phyloP scores from a whole-genome alignment of 345 rosid genomes.

The Brassica cretica region DNA sequence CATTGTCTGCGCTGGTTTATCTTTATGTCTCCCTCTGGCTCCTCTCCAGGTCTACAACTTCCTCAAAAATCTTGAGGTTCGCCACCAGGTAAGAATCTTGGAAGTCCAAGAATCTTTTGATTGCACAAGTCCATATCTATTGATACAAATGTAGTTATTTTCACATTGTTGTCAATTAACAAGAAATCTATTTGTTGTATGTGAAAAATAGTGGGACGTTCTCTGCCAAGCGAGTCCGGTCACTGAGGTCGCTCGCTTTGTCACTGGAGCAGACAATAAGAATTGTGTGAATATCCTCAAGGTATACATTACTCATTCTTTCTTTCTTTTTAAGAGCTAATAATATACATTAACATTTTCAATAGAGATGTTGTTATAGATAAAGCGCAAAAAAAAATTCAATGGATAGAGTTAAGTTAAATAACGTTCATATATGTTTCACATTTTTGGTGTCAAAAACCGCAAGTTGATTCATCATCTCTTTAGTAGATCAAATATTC shows the following conservation, averaged over 20 bases:
- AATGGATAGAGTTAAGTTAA: neutral
- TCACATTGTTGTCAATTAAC: neutral
- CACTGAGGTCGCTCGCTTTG: slow-evolving; percentile 50
- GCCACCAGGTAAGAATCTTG: slow-evolving; percentile 49
- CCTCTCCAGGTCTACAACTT: slow-evolving; percentile 48
- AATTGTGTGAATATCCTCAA: slow-evolving; percentile 50
- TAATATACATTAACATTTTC: neutral
- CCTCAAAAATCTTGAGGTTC: slow-evolving; percentile 43
- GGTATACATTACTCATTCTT: slow-evolving; percentile 47
- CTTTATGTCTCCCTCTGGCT: slow-evolving; percentile 69
- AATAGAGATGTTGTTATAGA: neutral
- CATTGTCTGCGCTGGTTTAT: slow-evolving; percentile 66
- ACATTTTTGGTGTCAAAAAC: neutral
- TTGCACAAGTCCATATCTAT: slow-evolving; percentile 14
- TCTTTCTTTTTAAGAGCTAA: neutral
- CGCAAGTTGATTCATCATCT: neutral
- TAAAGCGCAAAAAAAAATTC: neutral
- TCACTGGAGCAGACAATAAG: slow-evolving; percentile 48
- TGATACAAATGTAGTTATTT: neutral
- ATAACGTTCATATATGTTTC: neutral
- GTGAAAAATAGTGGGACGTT: slow-evolving; percentile 69
- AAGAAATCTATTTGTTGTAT: neutral
- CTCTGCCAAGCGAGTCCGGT: slow-evolving; percentile 53
- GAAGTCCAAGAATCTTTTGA: neutral
- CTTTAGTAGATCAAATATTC: neutral